Base-by-base conservation (phyloP, 768 basidiomycete species). In the Serendipita sp. region DNA sequence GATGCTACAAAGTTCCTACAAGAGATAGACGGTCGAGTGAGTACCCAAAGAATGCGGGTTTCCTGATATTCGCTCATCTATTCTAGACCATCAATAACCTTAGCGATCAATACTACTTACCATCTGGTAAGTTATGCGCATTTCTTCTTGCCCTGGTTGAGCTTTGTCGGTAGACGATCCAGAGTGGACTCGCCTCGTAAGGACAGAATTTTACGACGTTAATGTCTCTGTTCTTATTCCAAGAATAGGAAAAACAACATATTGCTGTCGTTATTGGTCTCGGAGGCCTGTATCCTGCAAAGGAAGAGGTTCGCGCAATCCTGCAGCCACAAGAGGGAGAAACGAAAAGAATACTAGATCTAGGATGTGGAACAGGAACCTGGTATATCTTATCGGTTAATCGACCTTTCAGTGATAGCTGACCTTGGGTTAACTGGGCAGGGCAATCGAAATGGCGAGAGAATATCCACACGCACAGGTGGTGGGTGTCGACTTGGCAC, bases 401-500 rank as follows among this genome's bases (percentile, higher is more conserved):
- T 13, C 13, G 2, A 5, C 2, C 1, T 13, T 51, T n/a, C n/a
- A n/a, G n/a, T 32, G n/a, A 32, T 51, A 5, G 5, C 8, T n/a
- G n/a, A n/a, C 7, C 18, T 51, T 5, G 13, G 13, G 7, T 13
- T 41, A 7, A 5, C n/a, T 51, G 8, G 7, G 7, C 48, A 51
- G 48, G 48, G 76, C 83, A 3, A 78, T 85, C 73, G 85, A 89
- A 68, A 85, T 91, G 84, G 86, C 85, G 64, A 73, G 70, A 52
- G 75, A 77, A 58, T 90, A 85, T 71, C 84, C 83, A 18, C 76
- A 81, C 69, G 84, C 81, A 67, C 74, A 75, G 69, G 87, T 90
- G 71, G 76, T 79, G 68, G 89, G 85, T 48, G 73, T 88, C 64
- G 89, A 91, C 74, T 85, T 89, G 68, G 89, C 85, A 30, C 85